Evolutionary conservation across 768 basidiomycete species (phyloP).

Genomic region (Russula virescens): DNA sequence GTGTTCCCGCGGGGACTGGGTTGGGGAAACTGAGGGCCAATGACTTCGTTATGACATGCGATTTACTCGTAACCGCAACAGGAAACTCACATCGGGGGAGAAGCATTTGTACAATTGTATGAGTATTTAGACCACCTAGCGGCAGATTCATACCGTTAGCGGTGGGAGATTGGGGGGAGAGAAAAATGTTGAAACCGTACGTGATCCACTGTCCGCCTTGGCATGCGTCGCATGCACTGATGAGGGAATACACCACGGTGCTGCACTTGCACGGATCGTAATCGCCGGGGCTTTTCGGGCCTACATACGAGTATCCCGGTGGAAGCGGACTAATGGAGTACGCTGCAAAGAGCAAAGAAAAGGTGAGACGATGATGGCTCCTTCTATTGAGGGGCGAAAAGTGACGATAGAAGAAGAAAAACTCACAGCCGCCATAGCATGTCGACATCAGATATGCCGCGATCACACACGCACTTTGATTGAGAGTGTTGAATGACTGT

Average conservation of each 20-base stretch:
- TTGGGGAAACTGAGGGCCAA: neutral
- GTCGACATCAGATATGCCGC: constrained; percentile 10
- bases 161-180: neutral
- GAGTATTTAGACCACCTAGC: constrained; percentile 2
- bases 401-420: neutral
- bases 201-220: neutral
- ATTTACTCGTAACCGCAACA: too few relatives aligned
- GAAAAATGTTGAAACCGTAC: neutral
- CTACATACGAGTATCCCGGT: neutral
- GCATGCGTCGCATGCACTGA: constrained; percentile 21
- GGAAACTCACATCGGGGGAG: constrained; percentile 5
- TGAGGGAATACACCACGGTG: constrained; percentile 6
- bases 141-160: neutral
- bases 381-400: neutral
- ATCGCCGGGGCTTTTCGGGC: neutral
- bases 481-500: constrained; percentile 9
- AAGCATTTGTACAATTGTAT: neutral
- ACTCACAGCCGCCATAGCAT: constrained; percentile 13
- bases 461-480: constrained; percentile 8
- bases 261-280: constrained; percentile 13
- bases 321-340: neutral
- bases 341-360: neutral
- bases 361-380: neutral
- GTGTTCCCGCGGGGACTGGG: constrained; percentile 7
- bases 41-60: neutral